phyloP scores from a whole-genome alignment of 2,329 filamentous ascomycete genomes.

The Trichoderma brevicompactum region DNA sequence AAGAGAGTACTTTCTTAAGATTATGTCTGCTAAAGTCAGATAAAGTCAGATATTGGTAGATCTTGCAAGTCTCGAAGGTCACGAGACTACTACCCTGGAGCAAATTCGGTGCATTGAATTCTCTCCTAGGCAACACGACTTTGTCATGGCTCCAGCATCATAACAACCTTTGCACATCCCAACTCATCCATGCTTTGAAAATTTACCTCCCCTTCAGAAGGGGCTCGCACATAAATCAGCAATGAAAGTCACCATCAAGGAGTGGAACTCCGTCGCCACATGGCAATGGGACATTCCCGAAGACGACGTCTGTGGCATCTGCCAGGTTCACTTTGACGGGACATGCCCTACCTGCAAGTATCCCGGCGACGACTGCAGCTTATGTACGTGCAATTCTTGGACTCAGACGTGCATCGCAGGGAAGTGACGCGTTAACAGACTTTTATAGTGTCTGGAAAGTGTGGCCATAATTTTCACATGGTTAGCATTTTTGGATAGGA shows the following conservation, averaged over 20 bases:
- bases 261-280: conserved; percentile 92
- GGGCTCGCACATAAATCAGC: not conserved
- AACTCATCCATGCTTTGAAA: not conserved
- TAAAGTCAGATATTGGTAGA: not conserved
- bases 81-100: conserved; percentile 20
- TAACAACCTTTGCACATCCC: not conserved
- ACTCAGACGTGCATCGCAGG: too few species aligned
- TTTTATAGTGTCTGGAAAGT: conserved; percentile 85
- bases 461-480: conserved; percentile 98
- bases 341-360: conserved; percentile 98
- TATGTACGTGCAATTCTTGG: conserved; percentile 63
- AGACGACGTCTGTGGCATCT: conserved; percentile 98
- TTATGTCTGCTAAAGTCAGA: not conserved
- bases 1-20: not conserved
- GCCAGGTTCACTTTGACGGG: conserved; percentile 95
- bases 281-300: conserved; percentile 98
- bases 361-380: conserved; percentile 91
- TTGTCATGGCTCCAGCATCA: conserved; percentile 1
- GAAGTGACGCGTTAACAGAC: not conserved
- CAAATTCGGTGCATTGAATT: not conserved
- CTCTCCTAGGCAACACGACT: conserved; percentile 1
- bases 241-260: conserved; percentile 95
- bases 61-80: not conserved
- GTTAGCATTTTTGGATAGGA: conserved; percentile 51
- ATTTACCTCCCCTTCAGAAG: not conserved